Evolutionary conservation across 1,284 basidiomycete species (phyloP).

Genomic region (Trichosporon inkin): DNA sequence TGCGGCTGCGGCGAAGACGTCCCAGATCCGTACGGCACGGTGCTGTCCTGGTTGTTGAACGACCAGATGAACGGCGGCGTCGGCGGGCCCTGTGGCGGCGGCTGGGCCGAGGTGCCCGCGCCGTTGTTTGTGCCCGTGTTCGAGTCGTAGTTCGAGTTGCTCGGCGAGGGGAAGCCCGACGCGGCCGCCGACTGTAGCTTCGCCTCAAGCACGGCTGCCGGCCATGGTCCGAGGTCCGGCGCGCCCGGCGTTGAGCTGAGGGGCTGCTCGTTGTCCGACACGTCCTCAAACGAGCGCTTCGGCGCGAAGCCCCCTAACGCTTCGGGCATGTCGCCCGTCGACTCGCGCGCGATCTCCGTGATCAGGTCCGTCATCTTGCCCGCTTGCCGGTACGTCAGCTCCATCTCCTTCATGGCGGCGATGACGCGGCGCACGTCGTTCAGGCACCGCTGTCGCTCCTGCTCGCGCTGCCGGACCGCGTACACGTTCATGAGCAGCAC

Average conservation of each 20-base stretch:
- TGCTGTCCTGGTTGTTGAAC: slow-evolving; percentile 9
- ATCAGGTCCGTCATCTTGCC: slow-evolving; percentile 46
- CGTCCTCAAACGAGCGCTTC: slow-evolving; percentile 18
- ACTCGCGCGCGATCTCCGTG: slow-evolving; percentile 25
- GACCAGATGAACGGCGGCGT: slow-evolving; percentile 16
- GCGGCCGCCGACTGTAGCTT: slow-evolving; percentile 7
- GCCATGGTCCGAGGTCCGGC: slow-evolving; percentile 13
- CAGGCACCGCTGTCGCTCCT: slow-evolving; percentile 62
- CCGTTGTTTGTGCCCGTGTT: not conserved
- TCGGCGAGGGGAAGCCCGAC: not conserved
- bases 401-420: slow-evolving; percentile 57
- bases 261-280: not conserved
- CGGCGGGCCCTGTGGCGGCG: not conserved
- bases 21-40: slow-evolving; percentile 11
- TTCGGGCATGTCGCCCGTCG: slow-evolving; percentile 14
- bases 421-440: slow-evolving; percentile 68
- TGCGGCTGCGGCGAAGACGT: not conserved
- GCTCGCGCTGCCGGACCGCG: slow-evolving; percentile 60
- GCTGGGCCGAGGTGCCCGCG: not conserved
- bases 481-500: slow-evolving; percentile 70
- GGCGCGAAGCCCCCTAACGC: not conserved
- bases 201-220: slow-evolving; percentile 2
- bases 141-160: not conserved
- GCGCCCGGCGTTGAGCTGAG: slow-evolving; percentile 15
- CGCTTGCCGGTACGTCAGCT: slow-evolving; percentile 54